phyloP scores from a whole-genome alignment of 768 basidiomycete genomes.

The Hysterangium stoloniferum region DNA sequence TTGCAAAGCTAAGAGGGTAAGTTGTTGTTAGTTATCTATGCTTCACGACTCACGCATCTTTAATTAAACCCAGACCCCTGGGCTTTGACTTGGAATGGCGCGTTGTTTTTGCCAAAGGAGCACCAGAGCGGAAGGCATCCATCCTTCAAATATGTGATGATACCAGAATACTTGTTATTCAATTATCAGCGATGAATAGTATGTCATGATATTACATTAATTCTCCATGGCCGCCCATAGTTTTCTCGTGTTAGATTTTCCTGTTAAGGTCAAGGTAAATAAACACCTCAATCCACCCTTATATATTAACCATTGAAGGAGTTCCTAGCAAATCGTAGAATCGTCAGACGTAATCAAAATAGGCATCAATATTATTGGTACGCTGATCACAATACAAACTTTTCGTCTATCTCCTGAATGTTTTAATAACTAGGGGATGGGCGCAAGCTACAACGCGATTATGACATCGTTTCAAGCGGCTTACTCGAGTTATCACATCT shows the following conservation, averaged over 20 bases:
- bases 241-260: conserved; percentile 30
- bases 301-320: background rate
- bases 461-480: conserved; percentile 31
- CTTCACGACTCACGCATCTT: background rate
- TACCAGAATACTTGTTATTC: conserved; percentile 37
- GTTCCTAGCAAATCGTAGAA: conserved; percentile 37
- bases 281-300: background rate
- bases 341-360: conserved; percentile 32
- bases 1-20: conserved; percentile 30
- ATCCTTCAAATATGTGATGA: conserved; percentile 40
- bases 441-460: conserved; percentile 40
- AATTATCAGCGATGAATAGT: conserved; percentile 43
- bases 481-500: conserved; percentile 41
- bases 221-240: background rate
- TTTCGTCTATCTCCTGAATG: background rate
- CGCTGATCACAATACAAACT: conserved; percentile 14
- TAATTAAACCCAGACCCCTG: conserved; percentile 28
- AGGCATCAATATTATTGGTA: conserved; percentile 43
- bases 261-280: conserved; percentile 33
- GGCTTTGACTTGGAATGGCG: conserved; percentile 50
- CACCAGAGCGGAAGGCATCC: conserved; percentile 31
- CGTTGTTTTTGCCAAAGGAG: conserved; percentile 26
- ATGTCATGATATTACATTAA: conserved; percentile 8
- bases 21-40: conserved; percentile 7
- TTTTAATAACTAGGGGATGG: conserved; percentile 44